These are phyloP conservation scores for Tricholoma bakamatsutake DNA, from an alignment of 768 basidiomycete genomes.

Conservation along the genomic window DNA sequence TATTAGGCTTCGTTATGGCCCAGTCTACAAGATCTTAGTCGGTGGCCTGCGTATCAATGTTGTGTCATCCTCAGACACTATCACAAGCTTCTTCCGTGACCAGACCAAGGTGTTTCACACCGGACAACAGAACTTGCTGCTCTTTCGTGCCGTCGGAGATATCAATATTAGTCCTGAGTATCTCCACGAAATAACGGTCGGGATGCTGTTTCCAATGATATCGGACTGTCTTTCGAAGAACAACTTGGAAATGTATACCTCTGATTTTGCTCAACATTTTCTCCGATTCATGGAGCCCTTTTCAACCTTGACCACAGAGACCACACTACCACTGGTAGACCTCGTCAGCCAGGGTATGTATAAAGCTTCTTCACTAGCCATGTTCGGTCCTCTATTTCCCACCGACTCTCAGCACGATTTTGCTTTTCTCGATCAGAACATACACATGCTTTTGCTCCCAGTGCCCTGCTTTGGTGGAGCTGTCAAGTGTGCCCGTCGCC, in stretches of 20 bases:
- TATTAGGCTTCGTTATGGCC: neutral
- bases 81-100: neutral
- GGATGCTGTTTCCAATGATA: neutral
- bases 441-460: neutral
- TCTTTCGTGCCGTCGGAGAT: neutral
- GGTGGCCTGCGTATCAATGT: neutral
- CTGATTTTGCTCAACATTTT: neutral
- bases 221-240: neutral
- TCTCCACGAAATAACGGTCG: neutral
- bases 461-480: neutral
- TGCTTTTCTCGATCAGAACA: neutral
- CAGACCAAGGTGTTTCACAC: neutral
- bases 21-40: neutral
- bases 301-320: neutral
- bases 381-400: constrained; percentile 1
- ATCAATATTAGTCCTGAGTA: neutral
- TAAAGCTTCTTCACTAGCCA: neutral
- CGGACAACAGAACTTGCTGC: neutral
- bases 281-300: neutral
- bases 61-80: neutral
- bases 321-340: neutral
- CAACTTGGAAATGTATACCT: neutral
- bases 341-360: neutral
- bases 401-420: neutral
- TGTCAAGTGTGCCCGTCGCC: neutral